Evolutionary conservation across 2,329 filamentous ascomycete genomes (phyloP).

Genomic region (Botrytis squamosa): DNA sequence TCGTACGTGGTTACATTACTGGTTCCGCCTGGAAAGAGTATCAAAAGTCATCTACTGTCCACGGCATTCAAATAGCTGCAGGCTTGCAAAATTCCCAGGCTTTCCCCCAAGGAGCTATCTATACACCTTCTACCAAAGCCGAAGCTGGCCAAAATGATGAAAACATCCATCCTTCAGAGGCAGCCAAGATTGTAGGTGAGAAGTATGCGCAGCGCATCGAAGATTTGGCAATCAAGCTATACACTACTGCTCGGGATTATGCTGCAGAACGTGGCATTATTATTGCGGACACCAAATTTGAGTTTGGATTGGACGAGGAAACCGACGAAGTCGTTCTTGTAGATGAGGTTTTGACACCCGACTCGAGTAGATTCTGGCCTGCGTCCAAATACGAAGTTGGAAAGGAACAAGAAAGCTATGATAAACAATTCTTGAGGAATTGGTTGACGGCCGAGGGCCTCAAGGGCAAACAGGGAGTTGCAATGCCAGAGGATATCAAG

Average conservation of each 20-base stretch:
- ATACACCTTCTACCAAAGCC: constrained; percentile 68
- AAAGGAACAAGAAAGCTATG: constrained; percentile 76
- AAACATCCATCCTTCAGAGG: constrained; percentile 62
- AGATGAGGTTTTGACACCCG: constrained; percentile 74
- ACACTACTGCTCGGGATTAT: constrained; percentile 54
- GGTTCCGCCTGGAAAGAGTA: constrained; percentile 71
- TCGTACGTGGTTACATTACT: constrained; percentile 73
- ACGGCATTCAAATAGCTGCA: constrained; percentile 57
- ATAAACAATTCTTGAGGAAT: constrained; percentile 83
- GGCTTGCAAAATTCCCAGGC: constrained; percentile 62
- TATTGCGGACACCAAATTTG: constrained; percentile 74
- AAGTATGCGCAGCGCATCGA: constrained; percentile 60
- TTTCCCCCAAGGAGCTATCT: constrained; percentile 58
- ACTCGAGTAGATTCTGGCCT: constrained; percentile 85
- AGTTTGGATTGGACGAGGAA: constrained; percentile 63
- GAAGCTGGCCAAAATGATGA: constrained; percentile 66
- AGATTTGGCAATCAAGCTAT: constrained; percentile 57
- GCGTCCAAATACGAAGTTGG: constrained; percentile 70
- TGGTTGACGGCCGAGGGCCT: constrained; percentile 74
- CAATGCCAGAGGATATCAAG: constrained; percentile 69
- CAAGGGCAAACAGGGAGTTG: constrained; percentile 71
- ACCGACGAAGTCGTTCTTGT: constrained; percentile 64
- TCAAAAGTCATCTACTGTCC: constrained; percentile 60
- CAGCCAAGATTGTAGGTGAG: constrained; percentile 50
- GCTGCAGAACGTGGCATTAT: constrained; percentile 62